These are phyloP conservation scores for Sclerotinia sclerotiorum DNA, from an alignment of 2,329 filamentous ascomycete species.

Conservation along the genomic window DNA sequence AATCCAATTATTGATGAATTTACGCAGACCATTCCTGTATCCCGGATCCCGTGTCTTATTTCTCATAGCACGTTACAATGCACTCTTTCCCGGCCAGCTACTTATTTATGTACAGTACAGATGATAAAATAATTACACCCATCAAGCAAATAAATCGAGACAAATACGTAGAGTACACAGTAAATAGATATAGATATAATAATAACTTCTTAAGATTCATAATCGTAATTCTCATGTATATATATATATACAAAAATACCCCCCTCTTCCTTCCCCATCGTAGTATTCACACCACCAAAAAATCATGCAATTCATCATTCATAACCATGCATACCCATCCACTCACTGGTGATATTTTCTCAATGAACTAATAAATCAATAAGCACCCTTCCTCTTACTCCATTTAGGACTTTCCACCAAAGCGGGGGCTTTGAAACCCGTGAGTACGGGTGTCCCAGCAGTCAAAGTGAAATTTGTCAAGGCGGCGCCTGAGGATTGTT, in stretches of 20 bases:
- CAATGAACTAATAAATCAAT: slow-evolving; percentile 25
- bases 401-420: slow-evolving; percentile 35
- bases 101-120: neutral
- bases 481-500: slow-evolving; percentile 35
- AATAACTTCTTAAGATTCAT: too few relatives aligned
- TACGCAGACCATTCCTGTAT: neutral
- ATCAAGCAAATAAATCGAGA: neutral
- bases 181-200: too few relatives aligned
- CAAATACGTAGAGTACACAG: too few relatives aligned
- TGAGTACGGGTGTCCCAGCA: slow-evolving; percentile 33
- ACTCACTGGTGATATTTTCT: neutral
- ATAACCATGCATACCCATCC: too few relatives aligned
- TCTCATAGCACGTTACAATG: too few relatives aligned
- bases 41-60: neutral
- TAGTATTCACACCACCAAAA: too few relatives aligned
- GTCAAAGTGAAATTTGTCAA: slow-evolving; percentile 35
- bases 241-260: too few relatives aligned
- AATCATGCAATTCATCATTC: neutral
- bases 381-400: slow-evolving; percentile 35
- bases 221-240: too few relatives aligned
- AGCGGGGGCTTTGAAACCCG: slow-evolving; percentile 32
- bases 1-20: slow-evolving; percentile 1
- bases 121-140: too few relatives aligned
- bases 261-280: too few relatives aligned
- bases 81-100: too few relatives aligned